These are phyloP conservation scores for Cetradonia linearis DNA, from an alignment of 495 filamentous ascomycete genomes.

Conservation along the genomic window DNA sequence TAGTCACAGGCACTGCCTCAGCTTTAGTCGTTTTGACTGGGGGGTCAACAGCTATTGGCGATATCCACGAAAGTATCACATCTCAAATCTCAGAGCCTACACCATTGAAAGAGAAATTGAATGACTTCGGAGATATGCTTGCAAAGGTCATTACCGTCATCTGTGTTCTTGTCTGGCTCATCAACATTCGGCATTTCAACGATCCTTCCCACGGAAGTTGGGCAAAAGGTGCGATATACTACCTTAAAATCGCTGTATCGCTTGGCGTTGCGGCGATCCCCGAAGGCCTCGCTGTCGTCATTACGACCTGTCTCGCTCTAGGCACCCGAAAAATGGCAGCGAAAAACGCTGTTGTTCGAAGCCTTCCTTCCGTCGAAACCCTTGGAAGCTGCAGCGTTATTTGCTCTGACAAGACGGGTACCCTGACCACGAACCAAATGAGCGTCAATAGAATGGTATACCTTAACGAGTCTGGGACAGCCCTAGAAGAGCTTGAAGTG, in stretches of 20 bases:
- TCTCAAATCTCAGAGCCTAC: constrained; percentile 97
- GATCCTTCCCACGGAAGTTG: constrained; percentile 88
- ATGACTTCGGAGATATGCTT: constrained; percentile 92
- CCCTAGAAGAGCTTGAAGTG: constrained; percentile 78
- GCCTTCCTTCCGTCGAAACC: constrained; percentile 93
- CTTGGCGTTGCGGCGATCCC: constrained; percentile 97
- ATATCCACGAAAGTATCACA: constrained; percentile 97
- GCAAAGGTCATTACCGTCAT: constrained; percentile 98
- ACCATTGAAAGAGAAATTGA: constrained; percentile 94
- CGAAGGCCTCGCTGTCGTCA: constrained; percentile 93
- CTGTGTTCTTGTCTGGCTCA: constrained; percentile 92
- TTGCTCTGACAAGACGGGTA: constrained; percentile 99
- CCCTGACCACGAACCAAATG: constrained; percentile 98
- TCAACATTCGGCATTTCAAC: constrained; percentile 95
- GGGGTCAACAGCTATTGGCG: constrained; percentile 85
- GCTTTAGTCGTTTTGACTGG: constrained; percentile 91
- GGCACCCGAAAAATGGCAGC: constrained; percentile 97
- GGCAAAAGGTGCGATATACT: constrained; percentile 98
- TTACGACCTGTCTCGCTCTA: constrained; percentile 90
- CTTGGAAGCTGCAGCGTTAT: constrained; percentile 98
- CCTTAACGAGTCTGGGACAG: constrained; percentile 58
- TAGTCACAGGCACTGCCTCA: constrained; percentile 87
- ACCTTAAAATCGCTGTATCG: constrained; percentile 98
- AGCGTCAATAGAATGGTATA: constrained; percentile 90
- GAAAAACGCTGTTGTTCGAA: constrained; percentile 94